Conservation (phyloP, 2,329 filamentous ascomycete species). For the Aspergillus aculeatinus region DNA sequence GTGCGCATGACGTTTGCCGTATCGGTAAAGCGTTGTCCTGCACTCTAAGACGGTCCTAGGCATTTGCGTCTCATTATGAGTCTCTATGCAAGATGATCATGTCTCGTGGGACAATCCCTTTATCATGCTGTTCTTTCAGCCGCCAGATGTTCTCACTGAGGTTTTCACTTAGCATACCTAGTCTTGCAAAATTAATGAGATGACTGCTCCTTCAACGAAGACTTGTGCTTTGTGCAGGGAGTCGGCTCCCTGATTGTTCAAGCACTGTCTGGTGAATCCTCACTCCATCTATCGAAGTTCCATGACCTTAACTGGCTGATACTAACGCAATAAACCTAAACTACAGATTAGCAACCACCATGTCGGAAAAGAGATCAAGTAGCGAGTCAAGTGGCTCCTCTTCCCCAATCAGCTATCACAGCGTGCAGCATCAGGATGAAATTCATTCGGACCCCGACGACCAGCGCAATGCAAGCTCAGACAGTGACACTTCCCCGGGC, state of each 20-base stretch:
- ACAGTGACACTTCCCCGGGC: background rate
- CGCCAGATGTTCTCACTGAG: background rate
- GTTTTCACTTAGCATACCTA: background rate
- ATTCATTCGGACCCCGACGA: background rate
- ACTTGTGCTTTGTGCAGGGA: background rate
- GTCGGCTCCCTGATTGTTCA: background rate
- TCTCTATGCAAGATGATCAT: background rate
- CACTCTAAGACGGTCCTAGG: background rate
- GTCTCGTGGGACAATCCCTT: background rate
- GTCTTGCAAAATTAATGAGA: background rate
- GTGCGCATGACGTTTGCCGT: background rate
- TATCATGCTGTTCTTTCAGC: background rate
- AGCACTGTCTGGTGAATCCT: background rate
- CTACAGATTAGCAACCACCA: background rate
- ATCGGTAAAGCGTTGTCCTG: background rate
- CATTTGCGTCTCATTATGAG: background rate
- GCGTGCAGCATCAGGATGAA: background rate
- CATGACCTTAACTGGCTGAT: background rate
- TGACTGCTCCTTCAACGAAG: background rate
- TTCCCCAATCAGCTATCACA: slow-evolving; percentile 4
- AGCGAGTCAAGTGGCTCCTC: background rate
- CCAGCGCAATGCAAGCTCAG: background rate
- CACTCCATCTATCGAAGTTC: no score
- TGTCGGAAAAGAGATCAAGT: slow-evolving; percentile 1
- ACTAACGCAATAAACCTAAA: no score